These are phyloP conservation scores for Aspergillus flavus DNA, from an alignment of 2,329 filamentous ascomycete species.

Conservation along the genomic window DNA sequence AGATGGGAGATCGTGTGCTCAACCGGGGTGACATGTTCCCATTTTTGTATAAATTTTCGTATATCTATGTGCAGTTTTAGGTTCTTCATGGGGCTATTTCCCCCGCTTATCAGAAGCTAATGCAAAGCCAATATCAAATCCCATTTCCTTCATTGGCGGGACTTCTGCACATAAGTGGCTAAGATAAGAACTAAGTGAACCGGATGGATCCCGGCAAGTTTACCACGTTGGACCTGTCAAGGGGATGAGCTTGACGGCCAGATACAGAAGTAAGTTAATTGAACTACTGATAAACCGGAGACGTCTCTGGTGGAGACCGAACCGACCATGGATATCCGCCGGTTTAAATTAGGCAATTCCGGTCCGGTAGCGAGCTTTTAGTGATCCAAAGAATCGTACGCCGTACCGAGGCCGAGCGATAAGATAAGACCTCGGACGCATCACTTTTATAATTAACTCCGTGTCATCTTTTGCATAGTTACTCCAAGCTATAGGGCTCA, in stretches of 20 bases:
- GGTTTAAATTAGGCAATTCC: neutral
- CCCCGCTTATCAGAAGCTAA: slow-evolving; percentile 1
- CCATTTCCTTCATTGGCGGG: neutral
- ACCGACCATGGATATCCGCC: neutral
- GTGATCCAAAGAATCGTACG: neutral
- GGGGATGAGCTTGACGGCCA: neutral
- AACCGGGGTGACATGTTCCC: neutral
- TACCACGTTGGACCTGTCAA: neutral
- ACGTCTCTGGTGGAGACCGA: neutral
- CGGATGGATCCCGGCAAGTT: neutral
- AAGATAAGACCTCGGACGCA: neutral
- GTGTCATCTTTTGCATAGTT: neutral
- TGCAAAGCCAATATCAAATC: neutral
- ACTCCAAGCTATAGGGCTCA: neutral
- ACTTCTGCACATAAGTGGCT: neutral
- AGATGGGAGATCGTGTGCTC: neutral
- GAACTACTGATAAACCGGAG: neutral
- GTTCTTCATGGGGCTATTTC: neutral
- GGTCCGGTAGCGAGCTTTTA: slow-evolving; percentile 2
- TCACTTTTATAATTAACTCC: neutral
- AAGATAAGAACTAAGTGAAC: neutral
- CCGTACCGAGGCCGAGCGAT: neutral
- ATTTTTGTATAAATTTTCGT: neutral
- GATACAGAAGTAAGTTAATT: neutral
- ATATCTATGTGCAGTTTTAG: neutral